Base-by-base conservation (phyloP, 2,329 filamentous ascomycete genomes). In the Tolypocladium inflatum region DNA sequence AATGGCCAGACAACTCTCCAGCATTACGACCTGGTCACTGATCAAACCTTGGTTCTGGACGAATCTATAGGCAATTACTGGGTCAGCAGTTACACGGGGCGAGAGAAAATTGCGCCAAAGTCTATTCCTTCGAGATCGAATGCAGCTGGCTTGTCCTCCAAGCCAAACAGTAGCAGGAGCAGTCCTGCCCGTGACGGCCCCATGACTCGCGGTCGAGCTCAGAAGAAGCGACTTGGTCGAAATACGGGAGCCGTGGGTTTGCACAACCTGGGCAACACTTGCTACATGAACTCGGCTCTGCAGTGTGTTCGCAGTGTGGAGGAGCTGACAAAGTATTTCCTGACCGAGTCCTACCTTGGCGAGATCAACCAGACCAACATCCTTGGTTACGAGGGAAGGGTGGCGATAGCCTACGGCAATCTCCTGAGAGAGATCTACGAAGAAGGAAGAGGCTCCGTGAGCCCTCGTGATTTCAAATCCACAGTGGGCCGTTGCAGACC, bases 281-380 rank as follows among this genome's bases (percentile, higher is more conserved):
- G 94, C 74, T 99, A 99, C 75, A 97, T 97, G 92, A 97, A 97
- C 73, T 96, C 93, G 26, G 94, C 94, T 11, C 78, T 97, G 57
- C 94, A 99, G 70, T 99, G 94, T 70, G 84, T 99, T 55, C 86
- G 93, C 55, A 95, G 90, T 65, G 91, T 97, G 0, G 90, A 96
- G 68, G 94, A 99, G 72, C 76, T 99, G 62, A 93, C 91, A 6
- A 87, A 91, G 67, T 99, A 96, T 72, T 97, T 99, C 72, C 73
- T 97, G 55, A 80, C 83, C 55, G 81, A 86, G 59, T 82, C 87
- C 61, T 91, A 90, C 73, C 84, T 88, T 65, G 76, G 80, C 55
- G 93, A 99, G 67, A 81, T 97, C 63, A 99, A 99, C 71, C 79
- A 83, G 52, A 81, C 84, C 61, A 99, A 99, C 67, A 88, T 90